phyloP scores from a whole-genome alignment of 768 basidiomycete species.

The Hydnum rufescens region DNA sequence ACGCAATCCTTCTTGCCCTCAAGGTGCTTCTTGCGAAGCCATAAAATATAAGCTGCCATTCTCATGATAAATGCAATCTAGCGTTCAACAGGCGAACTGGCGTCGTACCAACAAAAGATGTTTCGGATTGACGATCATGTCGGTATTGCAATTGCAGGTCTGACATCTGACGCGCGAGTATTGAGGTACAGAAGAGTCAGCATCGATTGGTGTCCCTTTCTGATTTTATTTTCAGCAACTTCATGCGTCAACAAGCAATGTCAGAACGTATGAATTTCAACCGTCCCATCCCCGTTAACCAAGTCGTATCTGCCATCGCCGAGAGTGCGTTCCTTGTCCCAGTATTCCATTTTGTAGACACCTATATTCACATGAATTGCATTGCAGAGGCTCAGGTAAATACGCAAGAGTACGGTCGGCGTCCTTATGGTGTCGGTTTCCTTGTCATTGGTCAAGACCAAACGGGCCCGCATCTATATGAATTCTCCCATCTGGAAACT shows the following conservation, averaged over 20 bases:
- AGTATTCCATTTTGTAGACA: no score
- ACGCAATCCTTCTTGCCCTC: constrained; percentile 76
- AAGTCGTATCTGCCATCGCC: constrained; percentile 82
- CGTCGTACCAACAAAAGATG: constrained; percentile 99
- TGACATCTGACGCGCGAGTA: constrained; percentile 95
- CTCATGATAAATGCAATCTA: constrained; percentile 17
- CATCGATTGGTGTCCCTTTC: background rate
- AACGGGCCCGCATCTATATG: constrained; percentile 92
- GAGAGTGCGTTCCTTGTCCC: constrained; percentile 49
- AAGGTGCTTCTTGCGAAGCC: constrained; percentile 54
- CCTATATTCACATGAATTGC: constrained; percentile 4
- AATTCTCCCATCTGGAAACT: constrained; percentile 93
- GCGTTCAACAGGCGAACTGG: constrained; percentile 95
- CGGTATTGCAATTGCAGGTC: constrained; percentile 98
- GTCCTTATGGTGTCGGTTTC: constrained; percentile 97
- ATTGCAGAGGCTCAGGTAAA: constrained; percentile 96
- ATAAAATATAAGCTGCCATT: background rate
- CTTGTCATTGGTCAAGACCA: constrained; percentile 93
- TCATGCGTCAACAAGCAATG: constrained; percentile 99
- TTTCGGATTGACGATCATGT: constrained; percentile 98
- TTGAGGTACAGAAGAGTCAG: constrained; percentile 37
- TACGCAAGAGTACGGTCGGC: constrained; percentile 92
- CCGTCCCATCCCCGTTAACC: constrained; percentile 82
- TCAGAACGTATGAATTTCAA: constrained; percentile 87
- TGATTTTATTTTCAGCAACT: constrained; percentile 46